Evolutionary conservation across 768 basidiomycete genomes (phyloP).

Genomic region (Pisolithus tinctorius): DNA sequence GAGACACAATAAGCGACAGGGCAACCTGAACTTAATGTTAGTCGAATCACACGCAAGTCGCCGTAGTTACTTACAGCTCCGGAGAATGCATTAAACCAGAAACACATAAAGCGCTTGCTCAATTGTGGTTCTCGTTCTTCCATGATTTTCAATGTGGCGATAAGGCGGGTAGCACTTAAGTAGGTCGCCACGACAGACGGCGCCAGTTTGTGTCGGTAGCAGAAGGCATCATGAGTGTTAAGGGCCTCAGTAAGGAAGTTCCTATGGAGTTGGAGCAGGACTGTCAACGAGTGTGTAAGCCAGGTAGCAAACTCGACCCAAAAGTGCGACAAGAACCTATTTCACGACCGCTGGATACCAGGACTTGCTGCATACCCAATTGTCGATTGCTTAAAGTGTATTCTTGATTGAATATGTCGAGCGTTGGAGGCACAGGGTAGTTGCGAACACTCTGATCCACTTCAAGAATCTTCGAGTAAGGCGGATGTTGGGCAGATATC

Average conservation of each 20-base stretch:
- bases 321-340: constrained; percentile 36
- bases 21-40: constrained; percentile 39
- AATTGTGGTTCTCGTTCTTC: constrained; percentile 54
- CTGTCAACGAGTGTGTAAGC: constrained; percentile 26
- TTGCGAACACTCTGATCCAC: constrained; percentile 52
- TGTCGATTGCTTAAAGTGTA: constrained; percentile 39
- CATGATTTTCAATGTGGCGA: constrained; percentile 49
- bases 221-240: constrained; percentile 45
- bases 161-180: constrained; percentile 49
- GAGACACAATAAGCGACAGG: constrained; percentile 55
- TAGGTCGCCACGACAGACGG: constrained; percentile 70
- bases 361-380: constrained; percentile 57
- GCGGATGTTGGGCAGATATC: constrained; percentile 44
- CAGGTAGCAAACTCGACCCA: not conserved
- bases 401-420: constrained; percentile 37
- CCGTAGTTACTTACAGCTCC: constrained; percentile 46
- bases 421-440: constrained; percentile 44
- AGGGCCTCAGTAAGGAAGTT: constrained; percentile 63
- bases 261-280: constrained; percentile 61
- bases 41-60: not conserved
- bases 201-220: constrained; percentile 54
- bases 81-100: constrained; percentile 73
- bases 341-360: constrained; percentile 55
- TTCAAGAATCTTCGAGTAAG: constrained; percentile 44
- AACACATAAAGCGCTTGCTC: constrained; percentile 58